Percentiles rank a stretch among this genome's conserved stretches.
Evolutionary conservation across 345 rosid genomes (phyloP).

Genomic region (Kandelia obovata): DNA sequence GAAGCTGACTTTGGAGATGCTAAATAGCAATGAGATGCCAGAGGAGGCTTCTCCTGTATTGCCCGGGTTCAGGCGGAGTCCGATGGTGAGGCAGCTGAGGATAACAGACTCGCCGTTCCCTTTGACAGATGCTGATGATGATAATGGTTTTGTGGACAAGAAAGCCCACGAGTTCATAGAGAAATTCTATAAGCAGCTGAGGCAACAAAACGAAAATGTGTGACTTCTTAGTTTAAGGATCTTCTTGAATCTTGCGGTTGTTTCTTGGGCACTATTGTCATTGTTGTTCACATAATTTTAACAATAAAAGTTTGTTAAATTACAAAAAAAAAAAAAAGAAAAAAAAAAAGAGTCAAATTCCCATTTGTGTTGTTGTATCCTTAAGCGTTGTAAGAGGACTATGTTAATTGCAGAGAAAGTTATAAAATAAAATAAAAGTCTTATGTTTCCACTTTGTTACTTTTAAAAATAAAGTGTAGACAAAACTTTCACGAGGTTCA

Average conservation of each 20-base stretch:
- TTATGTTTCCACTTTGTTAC: too few species aligned
- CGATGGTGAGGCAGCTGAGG: slow-evolving; percentile 70
- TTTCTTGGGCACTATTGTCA: neutral
- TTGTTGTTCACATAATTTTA: neutral
- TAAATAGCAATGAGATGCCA: slow-evolving; percentile 32
- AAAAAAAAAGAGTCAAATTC: too few species aligned
- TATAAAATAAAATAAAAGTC: too few species aligned
- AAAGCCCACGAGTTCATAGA: slow-evolving; percentile 85
- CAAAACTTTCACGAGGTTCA: too few species aligned
- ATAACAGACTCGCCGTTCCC: slow-evolving; percentile 97
- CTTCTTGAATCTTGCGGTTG: neutral
- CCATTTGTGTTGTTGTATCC: too few species aligned
- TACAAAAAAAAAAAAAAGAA: too few species aligned
- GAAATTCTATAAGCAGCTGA: slow-evolving; percentile 66
- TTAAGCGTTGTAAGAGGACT: too few species aligned
- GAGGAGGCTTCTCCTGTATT: slow-evolving; percentile 63
- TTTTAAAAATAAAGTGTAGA: too few species aligned
- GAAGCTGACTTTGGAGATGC: slow-evolving; percentile 54
- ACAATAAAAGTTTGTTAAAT: too few species aligned
- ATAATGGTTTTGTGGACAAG: slow-evolving; percentile 49
- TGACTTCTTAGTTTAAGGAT: slow-evolving; percentile 6
- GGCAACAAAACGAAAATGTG: slow-evolving; percentile 39
- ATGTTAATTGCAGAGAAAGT: too few species aligned
- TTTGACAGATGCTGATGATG: slow-evolving; percentile 49
- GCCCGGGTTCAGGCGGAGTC: slow-evolving; percentile 83